phyloP scores from a whole-genome alignment of 768 basidiomycete genomes.

The Russula sp. region DNA sequence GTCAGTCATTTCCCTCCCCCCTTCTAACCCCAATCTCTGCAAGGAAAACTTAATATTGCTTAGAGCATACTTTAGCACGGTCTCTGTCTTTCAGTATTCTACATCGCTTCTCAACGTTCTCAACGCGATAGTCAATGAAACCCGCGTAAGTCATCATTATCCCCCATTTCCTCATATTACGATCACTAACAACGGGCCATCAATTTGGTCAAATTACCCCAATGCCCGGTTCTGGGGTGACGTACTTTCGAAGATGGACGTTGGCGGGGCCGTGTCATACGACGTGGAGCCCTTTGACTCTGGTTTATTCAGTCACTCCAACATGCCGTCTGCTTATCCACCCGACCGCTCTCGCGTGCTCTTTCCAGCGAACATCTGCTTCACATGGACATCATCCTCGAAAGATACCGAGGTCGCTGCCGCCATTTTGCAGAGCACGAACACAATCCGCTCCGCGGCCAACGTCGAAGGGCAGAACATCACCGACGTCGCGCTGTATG shows the following conservation, averaged over 20 bases:
- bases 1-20: background rate
- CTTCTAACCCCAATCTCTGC: background rate
- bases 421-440: slow-evolving; percentile 5
- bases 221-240: slow-evolving; percentile 7
- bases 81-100: slow-evolving; percentile 11
- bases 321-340: slow-evolving; percentile 25
- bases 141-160: slow-evolving; percentile 8
- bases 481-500: slow-evolving; percentile 19
- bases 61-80: slow-evolving; percentile 16
- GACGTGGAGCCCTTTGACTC: slow-evolving; percentile 27
- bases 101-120: background rate
- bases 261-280: slow-evolving; percentile 4
- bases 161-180: no score
- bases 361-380: slow-evolving; percentile 27
- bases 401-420: slow-evolving; percentile 1
- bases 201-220: background rate
- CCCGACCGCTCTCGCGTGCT: slow-evolving; percentile 29
- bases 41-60: background rate
- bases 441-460: slow-evolving; percentile 10
- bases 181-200: background rate
- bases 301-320: slow-evolving; percentile 11
- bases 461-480: slow-evolving; percentile 28
- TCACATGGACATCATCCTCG: slow-evolving; percentile 13
- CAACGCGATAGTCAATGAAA: slow-evolving; percentile 13
- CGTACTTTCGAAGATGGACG: background rate